These are phyloP conservation scores for Epipyxis sp. DNA, from an alignment of 108 stramenopile species.

Conservation along the genomic window DNA sequence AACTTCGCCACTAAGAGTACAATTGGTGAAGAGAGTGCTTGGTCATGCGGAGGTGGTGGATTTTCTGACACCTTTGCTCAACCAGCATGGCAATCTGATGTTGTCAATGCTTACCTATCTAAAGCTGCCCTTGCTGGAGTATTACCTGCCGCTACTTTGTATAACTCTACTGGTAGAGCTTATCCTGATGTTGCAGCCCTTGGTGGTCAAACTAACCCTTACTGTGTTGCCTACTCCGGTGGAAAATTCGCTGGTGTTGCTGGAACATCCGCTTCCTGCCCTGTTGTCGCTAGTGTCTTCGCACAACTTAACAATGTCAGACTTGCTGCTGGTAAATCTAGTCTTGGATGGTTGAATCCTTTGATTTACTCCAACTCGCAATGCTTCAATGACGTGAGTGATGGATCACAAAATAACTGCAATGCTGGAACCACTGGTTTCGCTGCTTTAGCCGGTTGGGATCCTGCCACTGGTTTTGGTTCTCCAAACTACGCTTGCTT, in stretches of 20 bases:
- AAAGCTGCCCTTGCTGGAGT: constrained; percentile 10
- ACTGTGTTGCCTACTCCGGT: constrained; percentile 45
- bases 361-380: constrained; percentile 41
- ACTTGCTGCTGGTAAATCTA: constrained; percentile 34
- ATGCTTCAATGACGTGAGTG: constrained; percentile 47
- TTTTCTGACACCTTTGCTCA: constrained; percentile 43
- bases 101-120: constrained; percentile 39
- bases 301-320: constrained; percentile 41
- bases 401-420: constrained; percentile 36
- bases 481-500: constrained; percentile 40
- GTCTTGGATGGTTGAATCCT: constrained; percentile 50
- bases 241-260: constrained; percentile 36
- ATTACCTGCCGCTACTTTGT: constrained; percentile 34
- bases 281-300: constrained; percentile 47
- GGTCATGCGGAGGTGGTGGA: constrained; percentile 43
- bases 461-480: constrained; percentile 52
- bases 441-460: constrained; percentile 48
- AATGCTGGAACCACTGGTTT: constrained; percentile 37
- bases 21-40: constrained; percentile 43
- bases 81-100: constrained; percentile 36
- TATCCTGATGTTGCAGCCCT: constrained; percentile 52
- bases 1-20: constrained; percentile 28
- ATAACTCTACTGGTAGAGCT: constrained; percentile 45
- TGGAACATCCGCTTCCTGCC: constrained; percentile 45
- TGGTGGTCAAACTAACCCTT: constrained; percentile 38